Evolutionary conservation across 2,329 filamentous ascomycete genomes (phyloP).

Genomic region (Fusarium oxysporum): DNA sequence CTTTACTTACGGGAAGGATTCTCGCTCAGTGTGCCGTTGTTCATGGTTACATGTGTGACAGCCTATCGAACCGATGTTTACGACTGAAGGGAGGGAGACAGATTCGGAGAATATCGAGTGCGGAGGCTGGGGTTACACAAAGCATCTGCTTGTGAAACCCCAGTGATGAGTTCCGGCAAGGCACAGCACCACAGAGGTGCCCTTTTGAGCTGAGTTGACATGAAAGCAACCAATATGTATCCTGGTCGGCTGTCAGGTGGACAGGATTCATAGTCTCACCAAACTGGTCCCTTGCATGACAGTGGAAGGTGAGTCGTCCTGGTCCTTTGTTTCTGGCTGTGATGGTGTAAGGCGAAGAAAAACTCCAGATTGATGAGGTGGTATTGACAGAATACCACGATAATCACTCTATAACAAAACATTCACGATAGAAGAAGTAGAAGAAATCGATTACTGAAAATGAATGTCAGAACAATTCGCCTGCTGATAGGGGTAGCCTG

Average conservation of each 20-base stretch:
- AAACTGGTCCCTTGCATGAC: slow-evolving; percentile 41
- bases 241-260: slow-evolving; percentile 24
- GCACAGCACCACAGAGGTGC: slow-evolving; percentile 16
- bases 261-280: slow-evolving; percentile 27
- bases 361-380: neutral
- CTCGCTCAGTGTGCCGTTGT: slow-evolving; percentile 3
- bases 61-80: neutral
- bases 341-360: slow-evolving; percentile 4
- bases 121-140: slow-evolving; percentile 30
- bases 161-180: slow-evolving; percentile 15
- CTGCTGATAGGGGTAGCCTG: neutral
- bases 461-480: neutral
- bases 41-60: slow-evolving; percentile 8
- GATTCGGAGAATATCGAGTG: slow-evolving; percentile 36
- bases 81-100: slow-evolving; percentile 6
- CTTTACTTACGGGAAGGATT: neutral
- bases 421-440: neutral
- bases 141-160: slow-evolving; percentile 28
- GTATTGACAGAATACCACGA: neutral
- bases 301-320: slow-evolving; percentile 12
- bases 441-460: neutral
- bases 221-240: slow-evolving; percentile 25
- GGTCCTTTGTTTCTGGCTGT: slow-evolving; percentile 7
- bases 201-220: slow-evolving; percentile 21
- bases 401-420: neutral